These are phyloP conservation scores for Haematococcus lacustris DNA, from an alignment of 139 green algal species.

Conservation along the genomic window DNA sequence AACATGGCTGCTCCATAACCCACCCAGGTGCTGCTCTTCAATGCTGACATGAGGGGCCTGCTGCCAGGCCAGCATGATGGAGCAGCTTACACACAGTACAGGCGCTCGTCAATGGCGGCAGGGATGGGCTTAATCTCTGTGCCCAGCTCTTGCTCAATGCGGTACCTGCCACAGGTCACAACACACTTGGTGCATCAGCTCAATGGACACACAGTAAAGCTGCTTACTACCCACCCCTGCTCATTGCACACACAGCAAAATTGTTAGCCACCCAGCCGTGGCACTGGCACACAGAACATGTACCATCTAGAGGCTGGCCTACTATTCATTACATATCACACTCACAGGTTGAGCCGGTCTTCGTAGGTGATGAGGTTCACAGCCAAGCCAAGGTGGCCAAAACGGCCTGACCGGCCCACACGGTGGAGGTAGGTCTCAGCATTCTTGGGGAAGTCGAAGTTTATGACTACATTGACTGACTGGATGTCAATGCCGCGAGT, in stretches of 20 bases:
- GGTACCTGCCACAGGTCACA: slow-evolving; percentile 50
- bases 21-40: too few relatives aligned
- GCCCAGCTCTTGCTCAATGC: slow-evolving; percentile 97
- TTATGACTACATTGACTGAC: slow-evolving; percentile 99
- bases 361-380: slow-evolving; percentile 99
- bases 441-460: slow-evolving; percentile 99
- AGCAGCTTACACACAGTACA: slow-evolving; percentile 89
- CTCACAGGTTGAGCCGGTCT: slow-evolving; percentile 94
- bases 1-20: too few relatives aligned
- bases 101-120: slow-evolving; percentile 86
- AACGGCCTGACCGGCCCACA: slow-evolving; percentile 91
- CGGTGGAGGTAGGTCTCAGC: slow-evolving; percentile 98
- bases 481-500: slow-evolving; percentile 98
- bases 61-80: too few relatives aligned
- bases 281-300: too few relatives aligned
- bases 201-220: too few relatives aligned
- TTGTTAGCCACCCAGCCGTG: too few relatives aligned
- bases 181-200: neutral
- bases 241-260: too few relatives aligned
- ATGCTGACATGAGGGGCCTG: too few relatives aligned
- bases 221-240: too few relatives aligned
- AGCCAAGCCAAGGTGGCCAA: slow-evolving; percentile 97
- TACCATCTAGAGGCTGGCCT: too few relatives aligned
- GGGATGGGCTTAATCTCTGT: slow-evolving; percentile 99
- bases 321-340: too few relatives aligned